phyloP scores from a whole-genome alignment of 306 rosid genomes.

The Lagenaria siceraria region DNA sequence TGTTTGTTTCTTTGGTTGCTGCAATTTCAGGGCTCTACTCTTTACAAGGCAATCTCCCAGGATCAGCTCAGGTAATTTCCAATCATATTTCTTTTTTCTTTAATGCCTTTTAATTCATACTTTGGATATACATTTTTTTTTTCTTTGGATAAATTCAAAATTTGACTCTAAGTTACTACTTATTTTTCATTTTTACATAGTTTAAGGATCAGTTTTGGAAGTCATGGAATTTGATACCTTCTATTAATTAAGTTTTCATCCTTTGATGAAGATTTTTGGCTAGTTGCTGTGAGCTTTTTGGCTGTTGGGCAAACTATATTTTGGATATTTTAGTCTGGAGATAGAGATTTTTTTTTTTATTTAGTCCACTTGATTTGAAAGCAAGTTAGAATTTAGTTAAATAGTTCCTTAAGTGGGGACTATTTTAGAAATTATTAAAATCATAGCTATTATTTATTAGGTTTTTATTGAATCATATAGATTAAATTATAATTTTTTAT shows the following conservation, averaged over 20 bases:
- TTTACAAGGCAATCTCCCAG: neutral
- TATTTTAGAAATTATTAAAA: too few species aligned
- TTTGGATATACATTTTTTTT: neutral
- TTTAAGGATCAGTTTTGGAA: neutral
- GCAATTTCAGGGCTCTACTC: neutral
- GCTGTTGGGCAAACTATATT: neutral
- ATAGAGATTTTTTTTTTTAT: too few species aligned
- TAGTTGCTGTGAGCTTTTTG: too few species aligned
- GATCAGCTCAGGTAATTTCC: neutral
- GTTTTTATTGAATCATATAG: too few species aligned
- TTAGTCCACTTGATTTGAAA: too few species aligned
- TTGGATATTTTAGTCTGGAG: neutral
- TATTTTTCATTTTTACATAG: neutral
- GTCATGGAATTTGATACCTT: neutral
- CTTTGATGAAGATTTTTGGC: neutral
- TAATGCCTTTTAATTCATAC: neutral
- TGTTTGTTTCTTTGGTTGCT: slow-evolving; percentile 1
- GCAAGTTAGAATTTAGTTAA: too few species aligned
- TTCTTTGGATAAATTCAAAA: neutral
- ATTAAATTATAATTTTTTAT: too few species aligned
- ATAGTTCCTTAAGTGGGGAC: too few species aligned
- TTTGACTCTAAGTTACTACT: neutral
- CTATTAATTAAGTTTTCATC: too few species aligned
- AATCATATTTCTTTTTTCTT: neutral
- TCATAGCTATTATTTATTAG: too few species aligned